Evolutionary conservation across 164 flowering plant species (phyloP).

Genomic region (Paratinospora sagittata): DNA sequence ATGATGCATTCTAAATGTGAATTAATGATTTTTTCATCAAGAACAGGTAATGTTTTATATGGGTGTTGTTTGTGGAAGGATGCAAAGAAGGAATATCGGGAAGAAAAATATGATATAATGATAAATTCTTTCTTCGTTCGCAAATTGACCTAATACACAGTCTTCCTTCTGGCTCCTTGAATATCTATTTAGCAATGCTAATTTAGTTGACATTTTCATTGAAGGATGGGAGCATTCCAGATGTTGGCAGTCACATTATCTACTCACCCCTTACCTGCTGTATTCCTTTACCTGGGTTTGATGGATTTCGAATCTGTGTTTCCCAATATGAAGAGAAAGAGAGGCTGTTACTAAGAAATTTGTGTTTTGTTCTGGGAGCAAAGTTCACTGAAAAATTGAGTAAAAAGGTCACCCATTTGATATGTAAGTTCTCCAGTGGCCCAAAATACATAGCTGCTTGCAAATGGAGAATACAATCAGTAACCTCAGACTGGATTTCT

Average conservation of each 20-base stretch:
- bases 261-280: constrained; percentile 87
- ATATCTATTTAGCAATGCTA: constrained; percentile 8
- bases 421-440: constrained; percentile 80
- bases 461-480: constrained; percentile 64
- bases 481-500: constrained; percentile 80
- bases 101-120: neutral
- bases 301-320: constrained; percentile 60
- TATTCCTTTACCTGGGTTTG: constrained; percentile 79
- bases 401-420: constrained; percentile 72
- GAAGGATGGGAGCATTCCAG: constrained; percentile 79
- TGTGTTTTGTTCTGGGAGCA: constrained; percentile 84
- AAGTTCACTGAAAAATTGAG: constrained; percentile 64
- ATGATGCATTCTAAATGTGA: neutral
- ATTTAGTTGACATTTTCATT: constrained; percentile 17
- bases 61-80: neutral
- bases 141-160: too few relatives aligned
- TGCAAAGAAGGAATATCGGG: neutral
- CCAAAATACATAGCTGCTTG: constrained; percentile 84
- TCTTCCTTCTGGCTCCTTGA: neutral
- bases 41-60: neutral
- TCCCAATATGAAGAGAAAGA: constrained; percentile 91
- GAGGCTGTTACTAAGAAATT: constrained; percentile 59
- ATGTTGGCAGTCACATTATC: constrained; percentile 71
- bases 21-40: neutral
- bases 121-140: too few relatives aligned